These are phyloP conservation scores for Aspergillus texensis DNA, from an alignment of 2,329 filamentous ascomycete species.

Conservation along the genomic window DNA sequence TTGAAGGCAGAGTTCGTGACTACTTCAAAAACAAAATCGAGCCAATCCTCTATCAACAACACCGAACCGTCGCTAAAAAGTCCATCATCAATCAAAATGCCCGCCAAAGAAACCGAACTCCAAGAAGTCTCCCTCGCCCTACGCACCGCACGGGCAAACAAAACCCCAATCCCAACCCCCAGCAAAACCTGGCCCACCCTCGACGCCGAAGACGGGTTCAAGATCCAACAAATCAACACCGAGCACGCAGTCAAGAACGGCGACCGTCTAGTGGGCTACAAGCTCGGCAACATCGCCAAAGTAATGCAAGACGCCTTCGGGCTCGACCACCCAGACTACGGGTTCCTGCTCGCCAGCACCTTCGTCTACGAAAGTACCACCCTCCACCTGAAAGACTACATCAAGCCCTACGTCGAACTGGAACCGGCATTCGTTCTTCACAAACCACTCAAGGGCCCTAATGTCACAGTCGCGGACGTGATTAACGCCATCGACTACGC, in stretches of 20 bases:
- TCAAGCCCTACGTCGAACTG: background rate
- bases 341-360: background rate
- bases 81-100: background rate
- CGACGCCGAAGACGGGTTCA: background rate
- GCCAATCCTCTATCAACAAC: too few species aligned
- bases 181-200: background rate
- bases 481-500: background rate
- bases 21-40: too few species aligned
- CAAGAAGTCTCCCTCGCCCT: background rate
- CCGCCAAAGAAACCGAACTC: background rate
- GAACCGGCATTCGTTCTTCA: background rate
- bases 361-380: background rate
- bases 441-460: background rate
- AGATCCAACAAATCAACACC: background rate
- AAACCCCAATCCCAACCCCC: background rate
- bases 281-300: slow-evolving; percentile 26
- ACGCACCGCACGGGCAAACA: background rate
- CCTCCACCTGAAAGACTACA: background rate
- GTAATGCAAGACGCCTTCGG: slow-evolving; percentile 26
- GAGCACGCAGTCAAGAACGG: slow-evolving; percentile 18
- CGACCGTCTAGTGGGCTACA: slow-evolving; percentile 23
- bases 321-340: slow-evolving; percentile 18
- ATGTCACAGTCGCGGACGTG: background rate
- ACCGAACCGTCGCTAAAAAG: too few species aligned
- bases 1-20: too few species aligned